Evolutionary conservation across 2,329 filamentous ascomycete species (phyloP).

Genomic region (Mycogone perniciosa): DNA sequence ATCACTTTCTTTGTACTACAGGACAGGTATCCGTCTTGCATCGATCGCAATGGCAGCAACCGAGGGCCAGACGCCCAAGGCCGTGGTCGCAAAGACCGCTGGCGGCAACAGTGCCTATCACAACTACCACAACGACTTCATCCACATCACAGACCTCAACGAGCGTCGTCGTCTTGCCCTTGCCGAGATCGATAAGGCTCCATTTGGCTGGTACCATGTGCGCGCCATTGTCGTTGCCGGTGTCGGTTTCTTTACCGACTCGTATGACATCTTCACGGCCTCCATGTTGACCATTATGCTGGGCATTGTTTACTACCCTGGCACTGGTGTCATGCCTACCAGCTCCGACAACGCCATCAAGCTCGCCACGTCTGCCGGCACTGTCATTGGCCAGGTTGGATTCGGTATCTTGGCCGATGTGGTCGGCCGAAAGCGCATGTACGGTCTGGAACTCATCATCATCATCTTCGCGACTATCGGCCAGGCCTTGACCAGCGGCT

Average conservation of each 20-base stretch:
- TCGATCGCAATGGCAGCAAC: constrained; percentile 1
- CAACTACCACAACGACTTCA: constrained; percentile 71
- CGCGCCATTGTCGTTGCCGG: constrained; percentile 71
- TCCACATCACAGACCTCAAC: constrained; percentile 61
- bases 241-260: constrained; percentile 84
- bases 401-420: constrained; percentile 76
- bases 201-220: constrained; percentile 80
- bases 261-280: constrained; percentile 76
- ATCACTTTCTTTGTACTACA: constrained; percentile 1
- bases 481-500: constrained; percentile 60
- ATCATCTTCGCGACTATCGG: constrained; percentile 75
- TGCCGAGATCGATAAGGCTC: constrained; percentile 74
- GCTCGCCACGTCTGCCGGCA: constrained; percentile 75
- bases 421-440: constrained; percentile 64
- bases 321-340: constrained; percentile 53
- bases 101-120: constrained; percentile 67
- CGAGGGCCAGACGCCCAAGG: not conserved
- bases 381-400: constrained; percentile 72
- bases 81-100: constrained; percentile 38
- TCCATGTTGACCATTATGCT: constrained; percentile 69
- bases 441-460: constrained; percentile 72
- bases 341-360: constrained; percentile 76
- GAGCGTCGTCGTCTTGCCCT: constrained; percentile 74
- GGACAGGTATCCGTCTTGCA: constrained; percentile 1
- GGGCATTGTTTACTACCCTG: constrained; percentile 68